A percentile compares a stretch with the other conserved stretches of the same genome.
phyloP scores from a whole-genome alignment of 148 eudicot genomes.

The Chenopodium suecicum region DNA sequence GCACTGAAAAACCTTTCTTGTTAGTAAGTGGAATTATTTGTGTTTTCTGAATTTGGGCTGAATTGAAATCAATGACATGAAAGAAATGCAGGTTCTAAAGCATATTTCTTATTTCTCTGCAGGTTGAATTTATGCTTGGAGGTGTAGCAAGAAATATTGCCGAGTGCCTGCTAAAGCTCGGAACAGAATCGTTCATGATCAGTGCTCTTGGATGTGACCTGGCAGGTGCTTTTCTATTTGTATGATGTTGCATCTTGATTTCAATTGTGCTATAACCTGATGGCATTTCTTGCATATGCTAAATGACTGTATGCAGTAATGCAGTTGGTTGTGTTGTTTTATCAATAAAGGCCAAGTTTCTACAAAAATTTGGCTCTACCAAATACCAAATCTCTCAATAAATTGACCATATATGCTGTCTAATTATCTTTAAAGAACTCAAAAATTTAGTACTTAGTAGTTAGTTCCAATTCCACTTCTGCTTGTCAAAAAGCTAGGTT shows the following conservation, averaged over 20 bases:
- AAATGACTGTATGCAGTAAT: neutral
- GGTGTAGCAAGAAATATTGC: conserved; percentile 97
- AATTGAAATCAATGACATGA: neutral
- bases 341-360: neutral
- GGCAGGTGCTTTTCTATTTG: conserved; percentile 53
- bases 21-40: neutral
- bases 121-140: conserved; percentile 70
- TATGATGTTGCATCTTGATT: neutral
- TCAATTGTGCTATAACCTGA: neutral
- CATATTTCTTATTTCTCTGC: neutral
- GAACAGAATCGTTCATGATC: conserved; percentile 66
- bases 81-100: neutral
- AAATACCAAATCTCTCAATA: neutral
- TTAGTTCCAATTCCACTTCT: neutral
- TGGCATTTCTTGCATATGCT: neutral
- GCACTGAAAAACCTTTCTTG: neutral
- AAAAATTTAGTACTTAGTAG: neutral
- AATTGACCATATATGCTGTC: neutral
- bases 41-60: neutral
- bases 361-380: neutral
- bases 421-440: neutral
- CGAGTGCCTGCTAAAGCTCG: conserved; percentile 85
- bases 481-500: neutral
- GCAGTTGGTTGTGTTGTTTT: neutral
- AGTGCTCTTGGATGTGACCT: conserved; percentile 83